Base-by-base conservation (phyloP, 306 rosid genomes). In the Acacia melanoxylon region DNA sequence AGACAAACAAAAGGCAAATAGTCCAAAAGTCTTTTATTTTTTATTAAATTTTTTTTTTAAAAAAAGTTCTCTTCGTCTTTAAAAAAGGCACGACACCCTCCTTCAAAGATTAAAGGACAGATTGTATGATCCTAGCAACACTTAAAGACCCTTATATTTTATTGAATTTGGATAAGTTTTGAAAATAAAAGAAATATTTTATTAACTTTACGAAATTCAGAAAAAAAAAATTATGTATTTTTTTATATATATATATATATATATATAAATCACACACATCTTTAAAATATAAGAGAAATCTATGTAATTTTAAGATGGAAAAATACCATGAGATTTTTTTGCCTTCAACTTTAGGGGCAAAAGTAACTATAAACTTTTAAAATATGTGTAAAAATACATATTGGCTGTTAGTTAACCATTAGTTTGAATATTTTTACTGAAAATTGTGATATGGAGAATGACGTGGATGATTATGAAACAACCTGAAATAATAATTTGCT, bases 321-420 rank as follows among this genome's bases (percentile, higher is more conserved):
- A 35, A 35, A 0, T 35, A 5, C 40, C 0, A 5, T 5, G 0
- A 35, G 7, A 35, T 35, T 35, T 35, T 35, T 35, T 5, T 35
- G 1, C 0, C 1, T 1, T 8, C 8, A 35, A 35, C 40, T 35
- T 35, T 0, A 5, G 0, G 7, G 8, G 1, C 1, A 35, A 35
- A 35, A 35, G 40, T 35, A 0, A 35, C 40, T 35, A 35, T 35
- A 1, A 35, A 35, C 8, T 5, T 35, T 1, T 0, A 35, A 35
- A 35, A 35, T 35, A 35, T 5, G 8, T 5, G 8, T 0, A 35
- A 35, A 35, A 35, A 35, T 35, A 35, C 8, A 35, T 5, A 35
- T 35, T 35, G 40, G 5, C 7, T 1, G 7, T 4, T 35, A 35
- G 40, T 35, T 35, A 4, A 33, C 6, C 0, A 0, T 33, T 33